phyloP scores from a whole-genome alignment of 495 filamentous ascomycete species.

The Hamigera avellanea region DNA sequence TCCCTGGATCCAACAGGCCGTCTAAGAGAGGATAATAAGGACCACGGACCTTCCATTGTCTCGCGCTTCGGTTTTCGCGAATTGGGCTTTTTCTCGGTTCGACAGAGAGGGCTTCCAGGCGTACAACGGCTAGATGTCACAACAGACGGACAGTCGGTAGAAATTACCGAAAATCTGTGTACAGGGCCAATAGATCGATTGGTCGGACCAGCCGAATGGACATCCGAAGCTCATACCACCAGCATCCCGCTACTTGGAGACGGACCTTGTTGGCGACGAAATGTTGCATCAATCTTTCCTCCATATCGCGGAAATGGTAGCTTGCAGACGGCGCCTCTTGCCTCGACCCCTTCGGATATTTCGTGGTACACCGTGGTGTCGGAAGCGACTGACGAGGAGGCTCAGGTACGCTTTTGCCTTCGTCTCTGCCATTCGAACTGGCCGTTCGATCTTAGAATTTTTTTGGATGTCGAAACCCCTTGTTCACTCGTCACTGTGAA shows the following conservation, averaged over 20 bases:
- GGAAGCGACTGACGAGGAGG: constrained; percentile 38
- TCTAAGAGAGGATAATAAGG: constrained; percentile 18
- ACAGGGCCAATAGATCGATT: constrained; percentile 28
- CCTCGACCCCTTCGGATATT: constrained; percentile 10
- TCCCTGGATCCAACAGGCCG: constrained; percentile 40
- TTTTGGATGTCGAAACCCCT: constrained; percentile 24
- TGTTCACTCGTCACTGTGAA: constrained; percentile 25
- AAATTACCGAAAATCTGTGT: constrained; percentile 39
- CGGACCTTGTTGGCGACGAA: constrained; percentile 42
- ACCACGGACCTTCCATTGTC: constrained; percentile 38
- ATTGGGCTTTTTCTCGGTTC: constrained; percentile 44
- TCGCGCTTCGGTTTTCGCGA: constrained; percentile 42
- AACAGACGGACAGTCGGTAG: constrained; percentile 23
- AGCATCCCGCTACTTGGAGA: constrained; percentile 42
- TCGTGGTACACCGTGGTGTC: constrained; percentile 35
- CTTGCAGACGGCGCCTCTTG: constrained; percentile 16
- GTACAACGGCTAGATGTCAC: constrained; percentile 46
- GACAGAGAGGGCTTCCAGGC: constrained; percentile 42
- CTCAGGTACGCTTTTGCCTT: constrained; percentile 44
- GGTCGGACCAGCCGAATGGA: constrained; percentile 22
- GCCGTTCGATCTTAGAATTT: constrained; percentile 13
- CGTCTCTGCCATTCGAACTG: constrained; percentile 24
- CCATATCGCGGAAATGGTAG: constrained; percentile 26
- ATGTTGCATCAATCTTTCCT: constrained; percentile 30
- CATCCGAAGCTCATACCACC: constrained; percentile 32